phyloP scores from a whole-genome alignment of 2,329 filamentous ascomycete genomes.

The Aureobasidium pullulans region DNA sequence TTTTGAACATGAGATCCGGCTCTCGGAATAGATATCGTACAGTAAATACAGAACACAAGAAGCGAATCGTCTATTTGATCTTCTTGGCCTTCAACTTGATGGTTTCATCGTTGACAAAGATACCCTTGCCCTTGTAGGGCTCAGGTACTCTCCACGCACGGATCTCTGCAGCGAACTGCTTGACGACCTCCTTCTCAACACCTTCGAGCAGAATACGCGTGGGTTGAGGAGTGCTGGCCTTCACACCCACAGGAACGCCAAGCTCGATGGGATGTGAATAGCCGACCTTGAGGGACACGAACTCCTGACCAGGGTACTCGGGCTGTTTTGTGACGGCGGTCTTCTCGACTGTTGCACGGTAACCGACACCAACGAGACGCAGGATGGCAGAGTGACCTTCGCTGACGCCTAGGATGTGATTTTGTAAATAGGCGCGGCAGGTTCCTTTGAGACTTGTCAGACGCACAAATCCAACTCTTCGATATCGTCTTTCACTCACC shows the following conservation, averaged over 20 bases:
- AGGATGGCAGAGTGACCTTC: constrained; percentile 94
- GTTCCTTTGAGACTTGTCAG: constrained; percentile 55
- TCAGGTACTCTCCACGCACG: constrained; percentile 84
- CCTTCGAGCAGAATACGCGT: constrained; percentile 89
- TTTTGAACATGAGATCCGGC: constrained; percentile 9
- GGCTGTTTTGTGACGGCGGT: constrained; percentile 59
- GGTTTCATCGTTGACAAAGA: constrained; percentile 94
- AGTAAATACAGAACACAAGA: constrained; percentile 8
- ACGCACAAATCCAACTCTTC: neutral
- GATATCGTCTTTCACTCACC: constrained; percentile 48
- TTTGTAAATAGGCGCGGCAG: constrained; percentile 79
- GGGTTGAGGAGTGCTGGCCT: constrained; percentile 79
- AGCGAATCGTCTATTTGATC: constrained; percentile 35
- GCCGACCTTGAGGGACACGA: constrained; percentile 88
- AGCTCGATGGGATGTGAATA: constrained; percentile 95
- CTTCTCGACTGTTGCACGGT: constrained; percentile 79
- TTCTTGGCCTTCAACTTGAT: constrained; percentile 96
- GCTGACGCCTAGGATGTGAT: constrained; percentile 86
- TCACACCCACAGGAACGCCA: constrained; percentile 72
- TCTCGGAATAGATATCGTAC: constrained; percentile 12
- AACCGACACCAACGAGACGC: constrained; percentile 89
- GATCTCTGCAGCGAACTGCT: constrained; percentile 85
- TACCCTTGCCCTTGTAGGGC: constrained; percentile 98
- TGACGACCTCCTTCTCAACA: constrained; percentile 75
- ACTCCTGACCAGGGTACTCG: constrained; percentile 74